phyloP scores from a whole-genome alignment of 768 basidiomycete species.

The Calocybe cyanea region DNA sequence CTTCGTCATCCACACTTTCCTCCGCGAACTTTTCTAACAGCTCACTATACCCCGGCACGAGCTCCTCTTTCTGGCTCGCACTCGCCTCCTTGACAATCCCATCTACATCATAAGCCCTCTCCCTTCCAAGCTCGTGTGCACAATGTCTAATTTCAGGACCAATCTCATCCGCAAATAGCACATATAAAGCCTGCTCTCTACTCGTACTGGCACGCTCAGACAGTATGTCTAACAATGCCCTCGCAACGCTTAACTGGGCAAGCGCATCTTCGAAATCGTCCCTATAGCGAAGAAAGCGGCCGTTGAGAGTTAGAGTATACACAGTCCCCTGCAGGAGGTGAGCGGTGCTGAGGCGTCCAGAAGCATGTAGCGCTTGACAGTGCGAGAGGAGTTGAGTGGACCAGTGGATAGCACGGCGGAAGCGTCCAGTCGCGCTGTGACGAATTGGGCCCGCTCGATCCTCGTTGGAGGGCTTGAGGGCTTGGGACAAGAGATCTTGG shows the following conservation, averaged over 20 bases:
- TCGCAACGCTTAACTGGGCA: constrained; percentile 74
- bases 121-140: constrained; percentile 81
- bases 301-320: constrained; percentile 79
- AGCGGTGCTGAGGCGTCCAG: constrained; percentile 49
- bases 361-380: constrained; percentile 59
- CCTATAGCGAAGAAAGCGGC: constrained; percentile 76
- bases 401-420: constrained; percentile 78
- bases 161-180: constrained; percentile 80
- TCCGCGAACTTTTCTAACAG: constrained; percentile 48
- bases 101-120: constrained; percentile 79
- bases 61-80: constrained; percentile 47
- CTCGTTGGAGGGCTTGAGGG: constrained; percentile 49
- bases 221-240: constrained; percentile 66
- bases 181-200: constrained; percentile 83
- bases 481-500: constrained; percentile 63
- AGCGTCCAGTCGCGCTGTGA: constrained; percentile 73
- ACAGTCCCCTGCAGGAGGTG: constrained; percentile 66
- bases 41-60: constrained; percentile 61
- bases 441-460: constrained; percentile 54
- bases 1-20: constrained; percentile 36
- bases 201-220: constrained; percentile 62
- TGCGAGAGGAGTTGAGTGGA: constrained; percentile 72
- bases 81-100: constrained; percentile 66
- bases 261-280: constrained; percentile 76
- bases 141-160: constrained; percentile 90